These are phyloP conservation scores for Quillaja saponaria DNA, from an alignment of 306 rosid species.

Conservation along the genomic window DNA sequence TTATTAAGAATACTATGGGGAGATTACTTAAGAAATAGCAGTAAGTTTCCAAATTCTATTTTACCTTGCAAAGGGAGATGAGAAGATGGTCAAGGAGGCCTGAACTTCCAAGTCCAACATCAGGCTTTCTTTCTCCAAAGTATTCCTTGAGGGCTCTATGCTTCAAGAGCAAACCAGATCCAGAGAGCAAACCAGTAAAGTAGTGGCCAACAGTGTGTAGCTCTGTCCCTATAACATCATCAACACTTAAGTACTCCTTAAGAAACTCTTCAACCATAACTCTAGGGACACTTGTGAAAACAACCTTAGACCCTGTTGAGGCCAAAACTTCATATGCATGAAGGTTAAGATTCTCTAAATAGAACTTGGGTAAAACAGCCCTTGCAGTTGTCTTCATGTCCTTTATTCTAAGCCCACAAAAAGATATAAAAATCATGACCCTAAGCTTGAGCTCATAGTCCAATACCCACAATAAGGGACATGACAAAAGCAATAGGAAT, in stretches of 20 bases:
- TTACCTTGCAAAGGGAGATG: constrained; percentile 82
- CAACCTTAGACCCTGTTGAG: constrained; percentile 50
- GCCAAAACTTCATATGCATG: constrained; percentile 56
- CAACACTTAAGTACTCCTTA: constrained; percentile 63
- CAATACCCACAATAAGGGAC: constrained; percentile 56
- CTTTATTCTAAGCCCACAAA: constrained; percentile 57
- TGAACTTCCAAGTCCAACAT: constrained; percentile 70
- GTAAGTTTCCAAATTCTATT: too few relatives aligned
- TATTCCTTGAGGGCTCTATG: constrained; percentile 63
- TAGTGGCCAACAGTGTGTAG: constrained; percentile 52
- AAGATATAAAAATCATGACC: constrained; percentile 68
- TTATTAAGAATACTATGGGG: too few relatives aligned
- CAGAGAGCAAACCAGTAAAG: constrained; percentile 64
- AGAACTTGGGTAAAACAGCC: constrained; percentile 82
- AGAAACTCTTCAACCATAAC: constrained; percentile 80
- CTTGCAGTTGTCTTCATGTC: constrained; percentile 57
- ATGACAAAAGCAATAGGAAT: constrained; percentile 60
- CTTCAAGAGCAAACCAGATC: constrained; percentile 59
- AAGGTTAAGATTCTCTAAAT: constrained; percentile 67
- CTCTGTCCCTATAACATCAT: constrained; percentile 70
- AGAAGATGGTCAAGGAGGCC: constrained; percentile 62
- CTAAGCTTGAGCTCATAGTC: constrained; percentile 50
- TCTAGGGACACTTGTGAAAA: constrained; percentile 73
- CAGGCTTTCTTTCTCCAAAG: constrained; percentile 71
- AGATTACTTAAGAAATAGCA: too few relatives aligned